Conservation (phyloP, 2,329 filamentous ascomycete species). For the Trichocomaceae sp. region DNA sequence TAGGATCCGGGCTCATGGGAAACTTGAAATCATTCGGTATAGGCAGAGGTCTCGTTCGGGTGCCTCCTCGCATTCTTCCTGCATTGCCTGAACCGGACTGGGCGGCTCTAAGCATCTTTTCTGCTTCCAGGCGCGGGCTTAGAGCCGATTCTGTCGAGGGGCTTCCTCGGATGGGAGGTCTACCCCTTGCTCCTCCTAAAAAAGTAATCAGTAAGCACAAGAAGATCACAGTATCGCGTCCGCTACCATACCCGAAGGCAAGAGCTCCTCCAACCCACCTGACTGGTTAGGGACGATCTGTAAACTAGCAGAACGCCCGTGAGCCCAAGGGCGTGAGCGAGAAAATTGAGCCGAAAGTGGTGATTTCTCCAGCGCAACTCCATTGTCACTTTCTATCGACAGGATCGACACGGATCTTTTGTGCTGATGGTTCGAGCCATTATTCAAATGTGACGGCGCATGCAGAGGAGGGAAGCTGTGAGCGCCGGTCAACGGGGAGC, state of each 20-base stretch:
- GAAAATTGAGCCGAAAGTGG: slow-evolving; percentile 29
- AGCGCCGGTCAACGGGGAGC: slow-evolving; percentile 32
- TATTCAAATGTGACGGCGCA: slow-evolving; percentile 20
- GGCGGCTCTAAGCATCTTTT: slow-evolving; percentile 23
- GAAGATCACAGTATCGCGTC: neutral
- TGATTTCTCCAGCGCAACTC: slow-evolving; percentile 22
- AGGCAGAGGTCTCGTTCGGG: slow-evolving; percentile 32
- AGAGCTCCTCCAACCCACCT: slow-evolving; percentile 35
- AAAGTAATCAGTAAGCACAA: neutral
- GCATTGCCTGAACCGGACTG: slow-evolving; percentile 21
- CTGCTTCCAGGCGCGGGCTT: slow-evolving; percentile 29
- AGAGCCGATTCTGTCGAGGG: slow-evolving; percentile 27
- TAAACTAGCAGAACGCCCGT: slow-evolving; percentile 73
- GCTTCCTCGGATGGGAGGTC: slow-evolving; percentile 28
- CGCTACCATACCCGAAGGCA: slow-evolving; percentile 31
- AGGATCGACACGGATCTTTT: slow-evolving; percentile 76
- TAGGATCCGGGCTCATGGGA: slow-evolving; percentile 39
- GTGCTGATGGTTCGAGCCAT: slow-evolving; percentile 47
- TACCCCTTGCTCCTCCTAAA: slow-evolving; percentile 30
- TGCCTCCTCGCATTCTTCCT: slow-evolving; percentile 36
- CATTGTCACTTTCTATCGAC: slow-evolving; percentile 57
- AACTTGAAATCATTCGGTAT: slow-evolving; percentile 51
- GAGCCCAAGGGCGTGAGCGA: slow-evolving; percentile 55
- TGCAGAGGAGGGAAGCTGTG: slow-evolving; percentile 37
- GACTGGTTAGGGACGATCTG: slow-evolving; percentile 58